A percentile compares a stretch with the other conserved stretches of the same genome.
phyloP scores from a whole-genome alignment of 257 asterid species.

The Leptodermis oblonga region DNA sequence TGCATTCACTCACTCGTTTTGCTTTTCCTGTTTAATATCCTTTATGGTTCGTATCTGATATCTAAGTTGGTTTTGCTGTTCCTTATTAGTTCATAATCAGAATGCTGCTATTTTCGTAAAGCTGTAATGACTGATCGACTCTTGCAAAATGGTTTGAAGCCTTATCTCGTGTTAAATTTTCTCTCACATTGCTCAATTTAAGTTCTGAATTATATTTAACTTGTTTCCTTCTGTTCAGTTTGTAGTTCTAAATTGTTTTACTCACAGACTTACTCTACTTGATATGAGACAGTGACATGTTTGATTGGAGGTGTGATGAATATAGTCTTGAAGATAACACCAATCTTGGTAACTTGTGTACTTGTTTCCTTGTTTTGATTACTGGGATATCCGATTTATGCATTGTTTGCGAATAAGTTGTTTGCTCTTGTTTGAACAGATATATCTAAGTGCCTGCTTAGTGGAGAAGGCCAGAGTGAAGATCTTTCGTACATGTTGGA shows the following conservation, averaged over 20 bases:
- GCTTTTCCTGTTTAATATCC: not conserved
- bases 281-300: constrained; percentile 44
- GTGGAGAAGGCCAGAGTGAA: constrained; percentile 39
- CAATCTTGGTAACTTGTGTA: constrained; percentile 40
- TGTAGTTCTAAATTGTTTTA: not conserved
- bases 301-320: constrained; percentile 67
- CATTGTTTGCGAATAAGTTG: not conserved
- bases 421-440: constrained; percentile 28
- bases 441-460: constrained; percentile 39
- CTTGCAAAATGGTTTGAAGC: not conserved
- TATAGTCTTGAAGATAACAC: constrained; percentile 50
- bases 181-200: not conserved
- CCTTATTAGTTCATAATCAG: not conserved
- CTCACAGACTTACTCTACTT: not conserved
- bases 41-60: not conserved
- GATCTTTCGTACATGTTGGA: constrained; percentile 41
- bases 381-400: not conserved
- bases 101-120: not conserved
- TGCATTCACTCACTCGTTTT: not conserved
- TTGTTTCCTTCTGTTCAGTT: constrained; percentile 8
- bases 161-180: not conserved
- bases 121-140: not conserved
- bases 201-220: not conserved
- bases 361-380: not conserved
- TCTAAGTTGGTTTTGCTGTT: not conserved